phyloP scores from a whole-genome alignment of 352 stramenopile species.

The Globisporangium heterothallicum region DNA sequence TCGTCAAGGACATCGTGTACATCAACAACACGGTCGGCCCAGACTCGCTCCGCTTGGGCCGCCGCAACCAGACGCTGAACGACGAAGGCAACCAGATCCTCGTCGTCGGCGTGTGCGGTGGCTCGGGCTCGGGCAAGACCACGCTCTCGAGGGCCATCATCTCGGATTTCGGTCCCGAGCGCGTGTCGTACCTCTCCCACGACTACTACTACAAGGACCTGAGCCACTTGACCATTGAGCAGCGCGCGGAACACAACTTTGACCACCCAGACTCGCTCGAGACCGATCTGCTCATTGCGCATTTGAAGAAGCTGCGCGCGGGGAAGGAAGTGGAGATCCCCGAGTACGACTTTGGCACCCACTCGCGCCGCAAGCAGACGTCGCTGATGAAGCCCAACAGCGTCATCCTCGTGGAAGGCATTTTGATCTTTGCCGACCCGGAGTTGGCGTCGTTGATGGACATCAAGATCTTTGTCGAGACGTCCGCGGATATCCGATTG shows the following conservation, averaged over 20 bases:
- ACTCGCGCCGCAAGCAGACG: conserved; percentile 82
- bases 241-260: conserved; percentile 93
- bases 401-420: conserved; percentile 96
- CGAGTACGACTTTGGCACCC: conserved; percentile 94
- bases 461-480: conserved; percentile 98
- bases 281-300: conserved; percentile 90
- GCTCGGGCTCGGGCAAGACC: conserved; percentile 89
- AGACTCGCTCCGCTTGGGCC: conserved; percentile 37
- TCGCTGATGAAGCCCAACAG: conserved; percentile 80
- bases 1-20: conserved; percentile 84
- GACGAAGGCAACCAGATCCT: conserved; percentile 70
- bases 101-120: conserved; percentile 90
- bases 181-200: conserved; percentile 93
- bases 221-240: conserved; percentile 78
- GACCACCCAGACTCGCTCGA: conserved; percentile 97
- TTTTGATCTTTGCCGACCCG: conserved; percentile 93
- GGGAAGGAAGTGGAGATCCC: conserved; percentile 90
- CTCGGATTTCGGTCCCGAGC: conserved; percentile 78
- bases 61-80: conserved; percentile 28
- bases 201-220: conserved; percentile 98
- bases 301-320: conserved; percentile 83
- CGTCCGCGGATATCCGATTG: conserved; percentile 91
- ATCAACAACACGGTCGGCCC: conserved; percentile 68
- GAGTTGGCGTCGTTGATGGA: conserved; percentile 91
- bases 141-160: conserved; percentile 89